phyloP scores from a whole-genome alignment of 805 yeast genomes.

The Helenozyma baotianmanensis region DNA sequence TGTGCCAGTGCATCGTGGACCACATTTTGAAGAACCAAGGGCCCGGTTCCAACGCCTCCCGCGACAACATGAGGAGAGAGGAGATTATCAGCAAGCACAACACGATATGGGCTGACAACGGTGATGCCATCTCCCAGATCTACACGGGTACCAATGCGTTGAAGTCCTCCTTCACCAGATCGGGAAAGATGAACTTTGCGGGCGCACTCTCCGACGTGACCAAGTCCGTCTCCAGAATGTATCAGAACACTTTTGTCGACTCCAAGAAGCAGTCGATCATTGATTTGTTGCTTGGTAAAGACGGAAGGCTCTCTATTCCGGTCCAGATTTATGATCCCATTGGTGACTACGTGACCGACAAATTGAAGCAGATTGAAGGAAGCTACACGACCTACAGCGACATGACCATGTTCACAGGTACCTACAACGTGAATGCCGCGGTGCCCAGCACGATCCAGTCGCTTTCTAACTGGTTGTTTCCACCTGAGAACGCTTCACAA shows the following conservation, averaged over 20 bases:
- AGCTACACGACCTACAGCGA: constrained; percentile 59
- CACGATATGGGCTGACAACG: constrained; percentile 61
- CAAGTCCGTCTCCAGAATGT: constrained; percentile 90
- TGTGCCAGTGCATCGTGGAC: constrained; percentile 69
- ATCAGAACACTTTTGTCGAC: constrained; percentile 93
- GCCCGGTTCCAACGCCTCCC: background rate
- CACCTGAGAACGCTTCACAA: constrained; percentile 42
- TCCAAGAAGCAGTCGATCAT: constrained; percentile 85
- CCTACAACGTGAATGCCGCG: constrained; percentile 83
- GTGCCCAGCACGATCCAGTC: constrained; percentile 45
- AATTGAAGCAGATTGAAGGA: constrained; percentile 44
- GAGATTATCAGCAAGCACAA: constrained; percentile 14
- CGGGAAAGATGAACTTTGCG: constrained; percentile 94
- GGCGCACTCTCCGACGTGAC: constrained; percentile 98
- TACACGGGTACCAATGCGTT: constrained; percentile 73
- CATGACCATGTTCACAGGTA: constrained; percentile 71
- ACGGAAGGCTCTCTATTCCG: constrained; percentile 57
- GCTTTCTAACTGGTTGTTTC: constrained; percentile 77
- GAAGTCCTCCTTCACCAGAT: constrained; percentile 88
- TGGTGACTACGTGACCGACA: constrained; percentile 72
- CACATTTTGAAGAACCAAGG: constrained; percentile 9
- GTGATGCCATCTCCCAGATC: constrained; percentile 62
- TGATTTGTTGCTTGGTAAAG: constrained; percentile 79
- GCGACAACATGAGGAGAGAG: constrained; percentile 8
- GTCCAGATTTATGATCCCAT: constrained; percentile 86